These are phyloP conservation scores for Corymbia maculata DNA, from an alignment of 345 rosid genomes.

Conservation along the genomic window DNA sequence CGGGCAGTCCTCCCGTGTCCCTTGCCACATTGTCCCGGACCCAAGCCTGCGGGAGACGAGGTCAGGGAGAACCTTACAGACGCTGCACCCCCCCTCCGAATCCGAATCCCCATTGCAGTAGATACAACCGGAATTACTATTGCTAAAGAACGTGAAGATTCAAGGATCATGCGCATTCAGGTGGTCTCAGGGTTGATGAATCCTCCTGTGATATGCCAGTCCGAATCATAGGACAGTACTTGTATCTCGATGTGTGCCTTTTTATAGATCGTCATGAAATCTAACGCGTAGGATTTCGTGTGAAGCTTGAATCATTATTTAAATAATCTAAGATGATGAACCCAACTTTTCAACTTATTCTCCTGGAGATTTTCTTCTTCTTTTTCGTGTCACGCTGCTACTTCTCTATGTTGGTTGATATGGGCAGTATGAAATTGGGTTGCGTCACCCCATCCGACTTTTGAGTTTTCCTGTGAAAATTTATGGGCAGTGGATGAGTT, in stretches of 20 bases:
- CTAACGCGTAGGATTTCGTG: too few species aligned
- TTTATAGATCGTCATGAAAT: too few species aligned
- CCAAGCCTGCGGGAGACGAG: neutral
- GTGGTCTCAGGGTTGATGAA: neutral
- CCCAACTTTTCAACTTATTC: too few species aligned
- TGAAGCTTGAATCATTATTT: too few species aligned
- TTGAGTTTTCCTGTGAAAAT: neutral
- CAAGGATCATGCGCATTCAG: neutral
- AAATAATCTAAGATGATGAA: too few species aligned
- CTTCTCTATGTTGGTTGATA: neutral
- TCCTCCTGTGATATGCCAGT: neutral
- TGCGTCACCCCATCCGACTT: neutral
- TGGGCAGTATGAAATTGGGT: rapidly evolving
- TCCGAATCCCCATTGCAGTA: neutral
- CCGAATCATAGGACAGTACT: neutral
- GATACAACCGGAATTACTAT: too few species aligned
- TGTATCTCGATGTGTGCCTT: neutral
- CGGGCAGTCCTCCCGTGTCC: neutral
- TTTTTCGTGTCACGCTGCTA: neutral
- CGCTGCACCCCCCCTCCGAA: neutral
- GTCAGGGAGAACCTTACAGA: neutral
- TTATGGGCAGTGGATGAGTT: rapidly evolving
- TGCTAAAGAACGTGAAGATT: neutral
- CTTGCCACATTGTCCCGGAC: too few species aligned
- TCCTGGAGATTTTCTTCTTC: too few species aligned